phyloP scores from a whole-genome alignment of 306 rosid species.

The Glycine tomentella region DNA sequence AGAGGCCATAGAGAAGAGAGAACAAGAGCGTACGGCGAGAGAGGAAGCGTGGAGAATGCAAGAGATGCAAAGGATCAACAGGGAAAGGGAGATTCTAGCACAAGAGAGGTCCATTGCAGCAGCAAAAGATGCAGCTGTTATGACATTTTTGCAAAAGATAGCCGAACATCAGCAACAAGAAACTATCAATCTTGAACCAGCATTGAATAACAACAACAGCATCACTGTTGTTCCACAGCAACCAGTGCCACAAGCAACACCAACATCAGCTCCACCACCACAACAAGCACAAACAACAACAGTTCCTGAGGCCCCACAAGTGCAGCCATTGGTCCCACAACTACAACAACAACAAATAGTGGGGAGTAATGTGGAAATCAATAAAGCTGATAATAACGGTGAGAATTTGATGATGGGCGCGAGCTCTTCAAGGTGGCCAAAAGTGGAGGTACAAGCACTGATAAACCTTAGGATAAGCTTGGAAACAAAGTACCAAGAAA shows the following conservation, averaged over 20 bases:
- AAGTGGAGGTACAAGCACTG: constrained; percentile 72
- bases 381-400: constrained; percentile 46
- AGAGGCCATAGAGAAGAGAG: constrained; percentile 82
- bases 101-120: constrained; percentile 78
- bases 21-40: constrained; percentile 62
- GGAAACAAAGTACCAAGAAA: constrained; percentile 79
- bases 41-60: constrained; percentile 91
- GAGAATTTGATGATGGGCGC: constrained; percentile 34
- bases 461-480: constrained; percentile 68
- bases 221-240: neutral
- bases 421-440: constrained; percentile 92
- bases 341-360: neutral
- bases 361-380: constrained; percentile 42
- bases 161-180: constrained; percentile 60
- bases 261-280: neutral
- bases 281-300: constrained; percentile 30
- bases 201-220: constrained; percentile 37
- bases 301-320: constrained; percentile 4
- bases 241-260: too few species aligned
- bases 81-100: constrained; percentile 75
- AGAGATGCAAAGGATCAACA: constrained; percentile 68
- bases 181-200: constrained; percentile 29
- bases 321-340: too few species aligned
- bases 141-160: constrained; percentile 79
- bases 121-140: constrained; percentile 77